phyloP scores from a whole-genome alignment of 1,284 basidiomycete genomes.

The Phenoliferia sp. region DNA sequence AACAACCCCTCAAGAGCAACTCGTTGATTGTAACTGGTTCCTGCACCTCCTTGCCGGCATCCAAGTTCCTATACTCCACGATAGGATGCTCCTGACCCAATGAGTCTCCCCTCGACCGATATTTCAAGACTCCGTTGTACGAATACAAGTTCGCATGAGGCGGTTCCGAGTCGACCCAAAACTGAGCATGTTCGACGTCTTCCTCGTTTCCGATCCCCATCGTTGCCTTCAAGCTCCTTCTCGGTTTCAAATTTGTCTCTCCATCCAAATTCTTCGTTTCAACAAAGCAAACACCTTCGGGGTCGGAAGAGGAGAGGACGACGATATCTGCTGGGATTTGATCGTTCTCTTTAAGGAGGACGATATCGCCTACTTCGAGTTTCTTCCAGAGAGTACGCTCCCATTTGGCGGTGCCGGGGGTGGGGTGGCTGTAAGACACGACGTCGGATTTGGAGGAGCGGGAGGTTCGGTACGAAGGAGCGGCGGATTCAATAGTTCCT shows the following conservation, averaged over 20 bases:
- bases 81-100: slow-evolving; percentile 35
- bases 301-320: slow-evolving; percentile 62
- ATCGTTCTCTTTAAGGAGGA: slow-evolving; percentile 85
- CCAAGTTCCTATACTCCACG: slow-evolving; percentile 31
- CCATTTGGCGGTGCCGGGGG: slow-evolving; percentile 74
- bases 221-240: slow-evolving; percentile 72
- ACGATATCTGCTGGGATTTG: slow-evolving; percentile 93
- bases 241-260: slow-evolving; percentile 91
- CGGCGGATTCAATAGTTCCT: slow-evolving; percentile 9
- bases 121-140: slow-evolving; percentile 71
- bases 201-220: slow-evolving; percentile 75
- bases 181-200: slow-evolving; percentile 79
- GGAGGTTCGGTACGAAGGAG: slow-evolving; percentile 1
- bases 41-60: slow-evolving; percentile 41
- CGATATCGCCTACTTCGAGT: slow-evolving; percentile 93
- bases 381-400: slow-evolving; percentile 98
- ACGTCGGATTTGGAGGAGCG: slow-evolving; percentile 54
- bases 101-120: slow-evolving; percentile 40
- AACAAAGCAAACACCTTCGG: slow-evolving; percentile 45
- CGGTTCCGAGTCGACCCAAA: slow-evolving; percentile 85
- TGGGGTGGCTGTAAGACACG: slow-evolving; percentile 67
- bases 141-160: slow-evolving; percentile 90
- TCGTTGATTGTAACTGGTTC: slow-evolving; percentile 77
- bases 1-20: slow-evolving; percentile 83
- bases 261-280: slow-evolving; percentile 67